Evolutionary conservation across 1,139 yeast species (phyloP), one percentile per base, ranked within the genome.

Genomic region (Candida gigantensis): DNA sequence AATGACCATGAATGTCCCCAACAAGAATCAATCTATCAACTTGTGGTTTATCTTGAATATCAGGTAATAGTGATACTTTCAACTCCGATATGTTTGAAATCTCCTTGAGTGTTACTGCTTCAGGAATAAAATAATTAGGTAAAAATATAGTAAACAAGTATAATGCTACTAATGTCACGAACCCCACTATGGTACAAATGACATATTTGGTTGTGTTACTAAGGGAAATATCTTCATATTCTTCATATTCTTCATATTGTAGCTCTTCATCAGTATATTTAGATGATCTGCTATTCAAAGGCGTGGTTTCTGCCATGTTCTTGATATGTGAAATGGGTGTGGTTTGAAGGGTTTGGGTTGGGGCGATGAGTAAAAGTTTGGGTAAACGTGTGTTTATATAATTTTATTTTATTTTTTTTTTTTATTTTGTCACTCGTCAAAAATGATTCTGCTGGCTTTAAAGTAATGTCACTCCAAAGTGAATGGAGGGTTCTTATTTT

Each of bases 1-100:
- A 77, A 50, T 83, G 81, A 2, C 97, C 97, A 58, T 90, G 97
- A 17, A 90, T 77, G 57, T 90, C 97, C 3, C 97, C 97, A 23
- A 90, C 70, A 39, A 89, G 55, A 11, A 90, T 69, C 21, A 84
- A 53, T 45, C 92, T 66, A 16, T 65, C 64, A 9, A 59, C 60
- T 28, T 27, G n/a, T 30, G 18, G 25, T 20, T 34, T 32, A n/a
- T 15, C 20, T 16, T 20, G 11, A 1, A n/a, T 10, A 7, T 28
- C 24, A 1, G 38, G 32, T 20, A 21, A 15, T 41, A 68, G 54
- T 4, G 44, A 36, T 5, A 58, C 58, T 5, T 49, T 43, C 33
- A 65, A 40, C 4, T 55, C 54, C 2, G 52, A 40, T n/a, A 70
- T 51, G 39, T 58, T 53, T 2, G 44, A 37, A 14, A 70, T 57